Conservation (phyloP, 108 stramenopile genomes). For the Parietichytrium sp. region DNA sequence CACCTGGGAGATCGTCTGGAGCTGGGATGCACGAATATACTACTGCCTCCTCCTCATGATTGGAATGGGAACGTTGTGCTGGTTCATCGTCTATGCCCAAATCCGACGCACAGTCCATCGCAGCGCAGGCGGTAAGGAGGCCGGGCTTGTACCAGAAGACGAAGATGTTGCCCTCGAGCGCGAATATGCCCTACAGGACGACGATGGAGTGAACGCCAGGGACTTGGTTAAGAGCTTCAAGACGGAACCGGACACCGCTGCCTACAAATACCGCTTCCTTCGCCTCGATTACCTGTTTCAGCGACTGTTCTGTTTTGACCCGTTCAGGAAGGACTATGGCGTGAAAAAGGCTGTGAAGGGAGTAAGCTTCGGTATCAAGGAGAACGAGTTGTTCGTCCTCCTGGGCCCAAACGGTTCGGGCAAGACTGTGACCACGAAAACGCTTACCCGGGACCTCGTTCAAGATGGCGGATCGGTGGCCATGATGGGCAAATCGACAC, state of each 20-base stretch:
- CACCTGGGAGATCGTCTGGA: slow-evolving; percentile 53
- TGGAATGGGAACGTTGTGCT: slow-evolving; percentile 46
- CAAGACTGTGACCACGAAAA: background rate
- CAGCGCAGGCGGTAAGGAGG: background rate
- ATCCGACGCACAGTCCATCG: slow-evolving; percentile 25
- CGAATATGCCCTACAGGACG: slow-evolving; percentile 1
- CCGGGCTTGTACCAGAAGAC: slow-evolving; percentile 38
- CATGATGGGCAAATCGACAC: background rate
- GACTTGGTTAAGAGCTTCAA: slow-evolving; percentile 47
- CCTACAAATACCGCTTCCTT: background rate
- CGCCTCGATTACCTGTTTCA: background rate
- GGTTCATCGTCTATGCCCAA: slow-evolving; percentile 50
- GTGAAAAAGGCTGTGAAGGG: slow-evolving; percentile 32
- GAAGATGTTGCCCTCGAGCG: slow-evolving; percentile 45
- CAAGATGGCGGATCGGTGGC: background rate
- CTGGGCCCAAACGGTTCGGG: background rate
- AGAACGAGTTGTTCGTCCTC: background rate
- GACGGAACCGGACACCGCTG: background rate
- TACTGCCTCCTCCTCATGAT: slow-evolving; percentile 50
- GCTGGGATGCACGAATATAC: slow-evolving; percentile 53
- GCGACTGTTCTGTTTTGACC: background rate
- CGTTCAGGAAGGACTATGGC: background rate
- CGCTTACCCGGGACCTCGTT: background rate
- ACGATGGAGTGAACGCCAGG: slow-evolving; percentile 53
- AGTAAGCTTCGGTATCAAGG: background rate